Conservation (phyloP, 1,284 basidiomycete genomes). For the Neolentinus lepideus region DNA sequence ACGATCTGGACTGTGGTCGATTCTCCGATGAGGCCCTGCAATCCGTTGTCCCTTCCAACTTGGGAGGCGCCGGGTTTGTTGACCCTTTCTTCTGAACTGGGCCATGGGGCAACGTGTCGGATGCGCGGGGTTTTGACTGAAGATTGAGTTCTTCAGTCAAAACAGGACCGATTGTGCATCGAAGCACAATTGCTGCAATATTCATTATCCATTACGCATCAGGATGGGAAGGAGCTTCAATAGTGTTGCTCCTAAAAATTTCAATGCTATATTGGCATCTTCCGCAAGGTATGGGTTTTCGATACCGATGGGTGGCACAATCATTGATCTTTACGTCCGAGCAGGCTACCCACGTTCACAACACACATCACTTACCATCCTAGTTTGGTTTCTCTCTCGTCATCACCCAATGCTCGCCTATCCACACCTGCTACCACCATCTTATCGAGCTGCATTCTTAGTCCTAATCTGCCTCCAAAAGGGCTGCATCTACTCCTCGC, state of each 20-base stretch:
- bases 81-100: neutral
- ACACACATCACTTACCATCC: neutral
- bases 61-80: neutral
- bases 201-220: neutral
- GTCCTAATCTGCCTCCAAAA: neutral
- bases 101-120: neutral
- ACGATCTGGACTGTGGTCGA: conserved; percentile 1
- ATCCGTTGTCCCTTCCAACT: conserved; percentile 6
- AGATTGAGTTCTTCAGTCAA: neutral
- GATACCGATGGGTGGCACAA: neutral
- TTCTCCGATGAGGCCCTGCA: conserved; percentile 8
- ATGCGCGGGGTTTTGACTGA: neutral
- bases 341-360: neutral
- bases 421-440: neutral
- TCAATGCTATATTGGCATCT: neutral
- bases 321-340: neutral
- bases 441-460: neutral
- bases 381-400: neutral
- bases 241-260: neutral
- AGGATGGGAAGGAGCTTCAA: neutral
- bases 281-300: neutral
- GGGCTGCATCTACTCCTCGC: neutral
- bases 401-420: neutral
- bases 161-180: neutral
- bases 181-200: neutral